A percentile compares a stretch with the other conserved stretches of the same genome.
These are phyloP conservation scores for Chlamydomonas sp. DNA, from an alignment of 139 green algal genomes.

Conservation along the genomic window DNA sequence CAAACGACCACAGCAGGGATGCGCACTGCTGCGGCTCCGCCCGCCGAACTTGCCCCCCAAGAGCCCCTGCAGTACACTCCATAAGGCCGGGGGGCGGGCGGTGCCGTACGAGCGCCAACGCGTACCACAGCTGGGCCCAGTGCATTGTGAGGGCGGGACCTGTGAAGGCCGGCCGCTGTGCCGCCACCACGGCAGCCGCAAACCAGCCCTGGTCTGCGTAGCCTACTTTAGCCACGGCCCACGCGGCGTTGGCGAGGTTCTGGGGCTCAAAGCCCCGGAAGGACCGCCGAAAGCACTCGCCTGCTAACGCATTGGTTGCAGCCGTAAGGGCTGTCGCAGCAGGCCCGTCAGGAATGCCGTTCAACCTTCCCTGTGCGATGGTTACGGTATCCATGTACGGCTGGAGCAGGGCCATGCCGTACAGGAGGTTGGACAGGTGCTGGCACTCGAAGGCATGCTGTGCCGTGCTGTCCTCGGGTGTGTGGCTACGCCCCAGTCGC, in stretches of 20 bases:
- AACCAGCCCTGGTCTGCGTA: background rate
- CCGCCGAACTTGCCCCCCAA: background rate
- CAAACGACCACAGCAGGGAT: background rate
- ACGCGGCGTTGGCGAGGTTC: conserved; percentile 40
- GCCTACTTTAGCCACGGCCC: conserved; percentile 38
- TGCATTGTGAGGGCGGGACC: background rate
- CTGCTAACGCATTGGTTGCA: no score
- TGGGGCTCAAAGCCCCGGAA: conserved; percentile 32
- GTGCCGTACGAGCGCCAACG: background rate
- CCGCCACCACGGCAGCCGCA: background rate
- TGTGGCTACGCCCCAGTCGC: no score
- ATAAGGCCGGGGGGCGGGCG: background rate
- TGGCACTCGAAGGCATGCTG: no score
- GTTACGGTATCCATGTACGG: no score
- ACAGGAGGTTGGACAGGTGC: no score
- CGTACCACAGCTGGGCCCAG: background rate
- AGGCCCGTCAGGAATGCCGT: no score
- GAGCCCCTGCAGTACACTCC: background rate
- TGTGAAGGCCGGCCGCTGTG: background rate
- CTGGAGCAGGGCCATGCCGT: no score
- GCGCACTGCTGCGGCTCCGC: background rate
- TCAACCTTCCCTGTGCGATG: no score
- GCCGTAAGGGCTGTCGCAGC: no score
- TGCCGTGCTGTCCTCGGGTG: no score
- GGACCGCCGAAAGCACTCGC: no score